Conservation (phyloP, 345 rosid species). For the Heritiera fomes region DNA sequence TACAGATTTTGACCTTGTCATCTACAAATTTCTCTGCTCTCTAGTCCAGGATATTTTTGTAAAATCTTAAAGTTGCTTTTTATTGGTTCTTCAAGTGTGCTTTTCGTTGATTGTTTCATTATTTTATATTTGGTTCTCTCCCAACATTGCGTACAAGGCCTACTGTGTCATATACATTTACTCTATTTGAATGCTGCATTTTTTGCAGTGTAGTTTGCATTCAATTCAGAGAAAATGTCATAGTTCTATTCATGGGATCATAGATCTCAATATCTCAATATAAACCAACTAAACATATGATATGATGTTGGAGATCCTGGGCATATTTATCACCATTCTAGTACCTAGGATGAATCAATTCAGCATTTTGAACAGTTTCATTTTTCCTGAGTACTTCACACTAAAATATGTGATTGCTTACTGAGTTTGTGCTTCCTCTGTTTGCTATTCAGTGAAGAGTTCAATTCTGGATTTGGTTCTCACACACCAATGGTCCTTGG, state of each 20-base stretch:
- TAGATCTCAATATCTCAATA: background rate
- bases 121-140: background rate
- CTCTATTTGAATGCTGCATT: background rate
- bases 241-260: background rate
- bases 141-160: background rate
- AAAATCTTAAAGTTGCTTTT: background rate
- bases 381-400: background rate
- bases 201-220: background rate
- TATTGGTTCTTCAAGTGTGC: background rate
- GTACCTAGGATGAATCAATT: background rate
- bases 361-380: background rate
- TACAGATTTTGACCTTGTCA: background rate
- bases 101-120: background rate
- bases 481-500: slow-evolving; percentile 92
- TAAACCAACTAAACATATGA: background rate
- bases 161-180: background rate
- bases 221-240: slow-evolving; percentile 10
- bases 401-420: background rate
- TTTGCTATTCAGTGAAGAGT: slow-evolving; percentile 72
- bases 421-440: slow-evolving; percentile 9
- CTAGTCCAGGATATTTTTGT: background rate
- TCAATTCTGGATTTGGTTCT: slow-evolving; percentile 95
- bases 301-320: background rate
- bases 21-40: slow-evolving; percentile 4
- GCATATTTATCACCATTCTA: slow-evolving; percentile 2